Percentiles rank a stretch among this genome's conserved stretches.
Evolutionary conservation across 1,284 basidiomycete genomes (phyloP).

Genomic region (Leccinum pallidistipes): DNA sequence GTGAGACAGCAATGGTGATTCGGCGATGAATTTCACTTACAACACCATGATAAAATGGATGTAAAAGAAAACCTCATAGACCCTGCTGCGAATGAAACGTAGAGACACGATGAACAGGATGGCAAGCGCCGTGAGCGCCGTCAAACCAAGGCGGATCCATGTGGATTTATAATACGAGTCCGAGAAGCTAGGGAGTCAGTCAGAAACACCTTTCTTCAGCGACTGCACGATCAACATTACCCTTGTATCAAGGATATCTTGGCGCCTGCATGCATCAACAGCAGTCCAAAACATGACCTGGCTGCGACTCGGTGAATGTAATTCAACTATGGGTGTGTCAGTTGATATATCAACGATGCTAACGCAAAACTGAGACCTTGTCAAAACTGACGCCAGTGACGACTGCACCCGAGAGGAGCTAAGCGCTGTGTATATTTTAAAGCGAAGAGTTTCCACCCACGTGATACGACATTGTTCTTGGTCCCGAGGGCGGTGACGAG

Average conservation of each 20-base stretch:
- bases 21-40: constrained; percentile 32
- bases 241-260: constrained; percentile 29
- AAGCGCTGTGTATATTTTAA: background rate
- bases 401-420: constrained; percentile 34
- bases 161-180: constrained; percentile 2
- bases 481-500: constrained; percentile 63
- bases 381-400: constrained; percentile 62
- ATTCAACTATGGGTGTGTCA: constrained; percentile 41
- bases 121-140: constrained; percentile 39
- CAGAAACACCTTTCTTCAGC: background rate
- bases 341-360: background rate
- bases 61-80: constrained; percentile 50
- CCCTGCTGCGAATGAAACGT: constrained; percentile 42
- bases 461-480: constrained; percentile 62
- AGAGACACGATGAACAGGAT: constrained; percentile 43
- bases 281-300: constrained; percentile 47
- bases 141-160: constrained; percentile 44
- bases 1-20: constrained; percentile 2
- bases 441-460: constrained; percentile 34
- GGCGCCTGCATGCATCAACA: constrained; percentile 50
- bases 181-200: constrained; percentile 12
- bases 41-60: constrained; percentile 41
- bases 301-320: constrained; percentile 53
- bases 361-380: constrained; percentile 39
- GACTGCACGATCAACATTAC: constrained; percentile 12